phyloP scores from a whole-genome alignment of 2,329 filamentous ascomycete genomes.

The Nothopassalora personata region DNA sequence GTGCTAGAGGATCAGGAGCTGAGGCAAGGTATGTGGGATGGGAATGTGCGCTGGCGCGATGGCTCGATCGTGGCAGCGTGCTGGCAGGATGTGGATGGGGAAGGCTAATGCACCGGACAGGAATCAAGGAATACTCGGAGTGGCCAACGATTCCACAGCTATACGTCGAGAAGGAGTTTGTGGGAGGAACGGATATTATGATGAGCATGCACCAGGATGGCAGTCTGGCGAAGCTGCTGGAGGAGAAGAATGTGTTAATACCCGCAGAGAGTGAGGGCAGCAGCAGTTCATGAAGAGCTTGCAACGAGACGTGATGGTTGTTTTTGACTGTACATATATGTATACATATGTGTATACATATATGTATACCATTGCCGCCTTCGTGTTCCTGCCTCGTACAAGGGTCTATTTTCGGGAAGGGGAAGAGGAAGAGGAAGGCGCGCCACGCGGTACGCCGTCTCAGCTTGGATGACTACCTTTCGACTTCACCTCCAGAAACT shows the following conservation, averaged over 20 bases:
- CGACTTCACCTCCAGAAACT: background rate
- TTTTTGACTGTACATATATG: slow-evolving; percentile 9
- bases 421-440: background rate
- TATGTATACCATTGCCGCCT: slow-evolving; percentile 1
- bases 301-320: background rate
- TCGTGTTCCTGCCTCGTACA: background rate
- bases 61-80: too few relatives aligned
- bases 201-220: slow-evolving; percentile 97
- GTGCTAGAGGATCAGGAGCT: slow-evolving; percentile 88
- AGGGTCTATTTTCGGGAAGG: background rate
- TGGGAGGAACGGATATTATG: slow-evolving; percentile 96
- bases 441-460: background rate
- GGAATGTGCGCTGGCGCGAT: background rate
- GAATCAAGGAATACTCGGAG: slow-evolving; percentile 98
- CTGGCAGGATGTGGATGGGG: background rate
- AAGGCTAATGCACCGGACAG: slow-evolving; percentile 41
- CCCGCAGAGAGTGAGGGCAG: slow-evolving; percentile 45
- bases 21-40: slow-evolving; percentile 58
- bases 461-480: background rate
- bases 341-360: slow-evolving; percentile 15
- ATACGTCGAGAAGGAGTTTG: slow-evolving; percentile 91
- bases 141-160: slow-evolving; percentile 98
- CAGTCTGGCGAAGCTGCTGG: slow-evolving; percentile 82
- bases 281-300: slow-evolving; percentile 7
- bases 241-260: slow-evolving; percentile 84